Base-by-base conservation (phyloP, 2,329 filamentous ascomycete species). In the Xenosphaeropsis pyriputrescens region DNA sequence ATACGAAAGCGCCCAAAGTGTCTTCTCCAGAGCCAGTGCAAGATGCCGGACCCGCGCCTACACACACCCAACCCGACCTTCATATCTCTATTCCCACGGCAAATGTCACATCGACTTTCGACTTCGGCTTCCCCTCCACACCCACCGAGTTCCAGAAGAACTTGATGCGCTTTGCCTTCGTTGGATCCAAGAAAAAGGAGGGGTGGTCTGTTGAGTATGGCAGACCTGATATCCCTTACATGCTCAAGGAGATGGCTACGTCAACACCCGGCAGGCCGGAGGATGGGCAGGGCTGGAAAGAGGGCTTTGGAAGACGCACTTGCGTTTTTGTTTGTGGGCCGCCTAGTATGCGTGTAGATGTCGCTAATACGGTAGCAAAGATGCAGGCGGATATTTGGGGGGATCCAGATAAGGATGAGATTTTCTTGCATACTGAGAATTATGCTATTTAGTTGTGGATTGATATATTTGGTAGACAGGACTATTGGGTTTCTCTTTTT, bases 261-360 rank as follows among this genome's bases (percentile, higher is more conserved):
- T 79, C 77, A n/a, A 6, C 22, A 9, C 22, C 5, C 7, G 22
- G 22, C 3, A 26, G 22, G 22, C 30, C 30, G 12, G 18, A 22
- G 33, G 18, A n/a, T 6, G 78, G 77, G 37, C 47, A 63, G 0
- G 72, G 79, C 45, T 74, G 76, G 2, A 62, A 74, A 34, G 76
- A 76, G 1, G 75, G 79, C 39, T 79, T 93, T 41, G 88, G 89
- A 2, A 68, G 81, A 33, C 66, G 85, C 40, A 86, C 85, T 3
- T 89, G 85, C 47, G 84, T 95, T 5, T 94, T 93, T 56, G 88
- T 96, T 12, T 96, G 89, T 53, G 89, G 89, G 0, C 89, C 89
- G 14, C 75, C 85, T 2, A 68, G 75, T 40, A 93, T 95, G 86
- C 67, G 89, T 45, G 75, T 88, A 11, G 85, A 86, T 47, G 88